phyloP scores from a whole-genome alignment of 345 rosid species.

The Kernera saxatilis region DNA sequence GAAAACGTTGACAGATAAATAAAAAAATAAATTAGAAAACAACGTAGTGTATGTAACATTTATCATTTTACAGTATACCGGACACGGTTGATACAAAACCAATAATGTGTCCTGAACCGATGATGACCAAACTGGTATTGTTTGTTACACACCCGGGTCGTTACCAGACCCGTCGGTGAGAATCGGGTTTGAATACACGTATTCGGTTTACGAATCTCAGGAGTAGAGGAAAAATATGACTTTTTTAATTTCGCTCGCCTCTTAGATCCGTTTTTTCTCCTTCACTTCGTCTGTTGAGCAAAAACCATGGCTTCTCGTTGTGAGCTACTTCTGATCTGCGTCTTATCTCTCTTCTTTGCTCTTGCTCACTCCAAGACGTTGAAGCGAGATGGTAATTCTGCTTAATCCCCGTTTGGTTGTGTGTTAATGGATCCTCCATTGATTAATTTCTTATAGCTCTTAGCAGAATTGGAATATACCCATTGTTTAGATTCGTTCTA shows the following conservation, averaged over 20 bases:
- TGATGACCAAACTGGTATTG: background rate
- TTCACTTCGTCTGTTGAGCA: constrained; percentile 4
- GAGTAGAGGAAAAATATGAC: background rate
- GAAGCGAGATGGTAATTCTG: constrained; percentile 32
- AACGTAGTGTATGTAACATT: background rate
- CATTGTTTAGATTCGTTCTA: background rate
- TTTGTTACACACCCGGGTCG: background rate
- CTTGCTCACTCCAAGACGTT: constrained; percentile 26
- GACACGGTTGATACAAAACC: background rate
- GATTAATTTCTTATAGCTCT: background rate
- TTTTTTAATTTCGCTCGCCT: constrained; percentile 4
- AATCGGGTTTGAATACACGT: constrained; percentile 4
- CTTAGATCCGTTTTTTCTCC: constrained; percentile 10
- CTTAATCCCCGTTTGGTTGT: background rate
- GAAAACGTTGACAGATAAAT: too few relatives aligned
- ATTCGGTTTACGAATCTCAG: constrained; percentile 9
- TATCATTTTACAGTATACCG: background rate
- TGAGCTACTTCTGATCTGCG: constrained; percentile 29
- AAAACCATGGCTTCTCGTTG: constrained; percentile 21
- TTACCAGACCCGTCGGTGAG: constrained; percentile 30
- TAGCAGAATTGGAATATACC: background rate
- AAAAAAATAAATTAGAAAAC: too few relatives aligned
- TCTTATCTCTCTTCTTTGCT: constrained; percentile 7
- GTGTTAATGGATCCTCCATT: background rate
- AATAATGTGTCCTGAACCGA: background rate